Evolutionary conservation across 2,329 filamentous ascomycete species (phyloP).

Genomic region (Colletotrichum lindemuthianum): DNA sequence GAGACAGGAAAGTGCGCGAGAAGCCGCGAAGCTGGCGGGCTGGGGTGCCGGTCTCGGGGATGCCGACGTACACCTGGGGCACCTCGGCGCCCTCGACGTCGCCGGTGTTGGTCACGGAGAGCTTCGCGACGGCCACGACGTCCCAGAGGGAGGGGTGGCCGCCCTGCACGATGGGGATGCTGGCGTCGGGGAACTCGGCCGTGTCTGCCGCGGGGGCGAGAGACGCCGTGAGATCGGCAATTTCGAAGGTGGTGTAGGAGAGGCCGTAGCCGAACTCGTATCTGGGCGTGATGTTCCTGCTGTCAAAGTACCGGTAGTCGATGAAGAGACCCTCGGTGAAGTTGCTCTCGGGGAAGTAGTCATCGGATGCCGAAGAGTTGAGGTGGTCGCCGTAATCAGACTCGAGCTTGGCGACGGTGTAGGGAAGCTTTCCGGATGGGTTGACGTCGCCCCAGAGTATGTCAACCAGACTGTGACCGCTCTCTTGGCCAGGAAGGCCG

Average conservation of each 20-base stretch:
- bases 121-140: slow-evolving; percentile 50
- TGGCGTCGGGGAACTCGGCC: slow-evolving; percentile 52
- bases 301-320: slow-evolving; percentile 66
- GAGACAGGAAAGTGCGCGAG: slow-evolving; percentile 38
- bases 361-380: slow-evolving; percentile 41
- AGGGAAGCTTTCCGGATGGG: slow-evolving; percentile 68
- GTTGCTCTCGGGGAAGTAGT: slow-evolving; percentile 58
- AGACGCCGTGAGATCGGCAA: slow-evolving; percentile 53
- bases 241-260: slow-evolving; percentile 64
- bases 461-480: slow-evolving; percentile 63
- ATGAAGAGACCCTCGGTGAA: slow-evolving; percentile 63
- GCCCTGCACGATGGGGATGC: slow-evolving; percentile 52
- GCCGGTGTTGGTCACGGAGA: slow-evolving; percentile 55
- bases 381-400: slow-evolving; percentile 64
- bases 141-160: slow-evolving; percentile 61
- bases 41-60: slow-evolving; percentile 55
- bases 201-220: slow-evolving; percentile 42
- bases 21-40: slow-evolving; percentile 73
- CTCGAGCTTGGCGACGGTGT: slow-evolving; percentile 67
- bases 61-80: slow-evolving; percentile 59
- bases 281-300: slow-evolving; percentile 56
- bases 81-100: slow-evolving; percentile 55
- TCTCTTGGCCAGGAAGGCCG: slow-evolving; percentile 72
- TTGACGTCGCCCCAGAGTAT: slow-evolving; percentile 67
- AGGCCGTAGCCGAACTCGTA: slow-evolving; percentile 68